A percentile compares a stretch with the other conserved stretches of the same genome.
Conservation (phyloP, 2,329 filamentous ascomycete species). For the Verticillium isaacii region DNA sequence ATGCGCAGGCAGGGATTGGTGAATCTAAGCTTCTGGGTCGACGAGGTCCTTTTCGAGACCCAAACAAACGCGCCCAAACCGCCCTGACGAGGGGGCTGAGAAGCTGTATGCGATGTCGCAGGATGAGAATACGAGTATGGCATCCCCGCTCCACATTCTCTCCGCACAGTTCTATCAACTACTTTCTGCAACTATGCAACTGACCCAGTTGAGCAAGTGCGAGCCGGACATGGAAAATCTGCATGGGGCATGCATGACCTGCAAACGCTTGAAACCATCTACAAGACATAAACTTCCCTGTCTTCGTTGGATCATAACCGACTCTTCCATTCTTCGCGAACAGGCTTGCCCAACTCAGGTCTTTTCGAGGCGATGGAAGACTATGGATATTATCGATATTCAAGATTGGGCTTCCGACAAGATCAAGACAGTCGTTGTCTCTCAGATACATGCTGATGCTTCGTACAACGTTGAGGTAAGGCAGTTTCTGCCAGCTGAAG, state of each 20-base stretch:
- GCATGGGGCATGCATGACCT: neutral
- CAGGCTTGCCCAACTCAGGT: neutral
- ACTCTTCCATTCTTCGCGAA: neutral
- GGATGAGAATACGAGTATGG: neutral
- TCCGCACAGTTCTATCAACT: too few relatives aligned
- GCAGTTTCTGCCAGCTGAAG: neutral
- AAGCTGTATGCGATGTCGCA: neutral
- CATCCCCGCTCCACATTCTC: neutral
- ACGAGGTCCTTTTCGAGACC: neutral
- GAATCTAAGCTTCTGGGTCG: neutral
- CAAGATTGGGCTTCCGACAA: neutral
- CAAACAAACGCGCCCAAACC: neutral
- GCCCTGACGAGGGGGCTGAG: neutral
- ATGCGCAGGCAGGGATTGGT: neutral
- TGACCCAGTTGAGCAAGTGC: neutral
- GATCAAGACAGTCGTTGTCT: neutral
- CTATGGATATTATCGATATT: neutral
- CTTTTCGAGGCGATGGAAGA: neutral
- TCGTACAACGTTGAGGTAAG: neutral
- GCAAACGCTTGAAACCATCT: neutral
- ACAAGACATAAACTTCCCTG: neutral
- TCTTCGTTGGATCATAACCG: neutral
- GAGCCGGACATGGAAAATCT: neutral
- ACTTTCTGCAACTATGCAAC: neutral
- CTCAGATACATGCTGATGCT: neutral